phyloP scores from a whole-genome alignment of 306 rosid species.

The Cotoneaster glaucophyllus region DNA sequence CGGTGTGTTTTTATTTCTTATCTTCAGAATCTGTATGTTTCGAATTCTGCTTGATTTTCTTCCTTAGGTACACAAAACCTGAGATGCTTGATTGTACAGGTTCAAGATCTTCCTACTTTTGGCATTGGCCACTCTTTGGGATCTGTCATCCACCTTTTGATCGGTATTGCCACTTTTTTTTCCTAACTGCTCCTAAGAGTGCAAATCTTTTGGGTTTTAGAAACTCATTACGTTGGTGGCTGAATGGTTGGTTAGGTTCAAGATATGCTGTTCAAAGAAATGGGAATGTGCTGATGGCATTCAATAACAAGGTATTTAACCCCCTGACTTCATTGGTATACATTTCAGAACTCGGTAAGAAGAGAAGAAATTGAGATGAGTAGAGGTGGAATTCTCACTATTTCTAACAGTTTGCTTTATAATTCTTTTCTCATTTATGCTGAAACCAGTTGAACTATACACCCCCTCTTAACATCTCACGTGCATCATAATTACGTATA shows the following conservation, averaged over 20 bases:
- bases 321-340: background rate
- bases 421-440: background rate
- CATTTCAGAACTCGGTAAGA: slow-evolving; percentile 6
- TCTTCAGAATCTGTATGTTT: slow-evolving; percentile 13
- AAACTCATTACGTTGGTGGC: slow-evolving; percentile 25
- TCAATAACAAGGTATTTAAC: slow-evolving; percentile 81
- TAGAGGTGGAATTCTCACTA: background rate
- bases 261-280: slow-evolving; percentile 96
- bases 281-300: slow-evolving; percentile 90
- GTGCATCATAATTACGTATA: background rate
- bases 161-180: slow-evolving; percentile 49
- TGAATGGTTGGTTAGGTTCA: slow-evolving; percentile 63
- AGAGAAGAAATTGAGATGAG: slow-evolving; percentile 2
- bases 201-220: slow-evolving; percentile 23
- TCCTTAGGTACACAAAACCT: background rate
- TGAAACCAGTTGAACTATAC: background rate
- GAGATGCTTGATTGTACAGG: slow-evolving; percentile 43
- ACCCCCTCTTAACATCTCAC: background rate
- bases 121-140: slow-evolving; percentile 98
- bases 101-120: slow-evolving; percentile 83
- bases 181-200: slow-evolving; percentile 15
- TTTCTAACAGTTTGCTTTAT: background rate
- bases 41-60: background rate
- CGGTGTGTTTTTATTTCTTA: slow-evolving; percentile 38
- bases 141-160: slow-evolving; percentile 89